A percentile compares a stretch with the other conserved stretches of the same genome.
Conservation (phyloP, 108 stramenopile genomes). For the Chaetoceros tenuissimus region DNA sequence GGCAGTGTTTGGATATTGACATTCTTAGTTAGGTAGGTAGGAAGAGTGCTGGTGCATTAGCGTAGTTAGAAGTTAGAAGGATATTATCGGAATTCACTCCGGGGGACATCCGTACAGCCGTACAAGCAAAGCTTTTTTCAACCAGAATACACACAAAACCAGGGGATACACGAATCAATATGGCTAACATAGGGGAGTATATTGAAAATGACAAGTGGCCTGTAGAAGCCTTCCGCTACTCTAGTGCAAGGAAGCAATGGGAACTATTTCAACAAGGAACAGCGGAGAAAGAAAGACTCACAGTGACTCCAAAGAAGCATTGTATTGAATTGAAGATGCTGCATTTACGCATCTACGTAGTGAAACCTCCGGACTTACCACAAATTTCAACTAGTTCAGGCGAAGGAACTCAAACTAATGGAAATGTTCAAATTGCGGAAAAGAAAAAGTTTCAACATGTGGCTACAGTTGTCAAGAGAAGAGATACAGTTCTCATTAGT, state of each 20-base stretch:
- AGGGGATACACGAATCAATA: no score
- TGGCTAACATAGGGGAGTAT: no score
- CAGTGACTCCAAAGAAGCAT: not conserved
- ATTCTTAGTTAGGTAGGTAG: no score
- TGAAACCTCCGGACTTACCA: not conserved
- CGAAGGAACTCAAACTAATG: no score
- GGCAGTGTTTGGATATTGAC: no score
- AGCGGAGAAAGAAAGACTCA: not conserved
- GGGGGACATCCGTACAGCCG: no score
- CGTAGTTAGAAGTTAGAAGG: no score
- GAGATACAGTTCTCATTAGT: conserved; percentile 2
- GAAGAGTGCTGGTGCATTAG: no score
- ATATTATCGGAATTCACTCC: no score
- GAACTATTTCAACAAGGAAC: not conserved
- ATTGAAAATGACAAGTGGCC: conserved; percentile 5
- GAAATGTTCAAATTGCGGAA: not conserved
- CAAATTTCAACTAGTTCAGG: no score
- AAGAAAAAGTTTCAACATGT: not conserved
- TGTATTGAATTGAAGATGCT: conserved; percentile 1
- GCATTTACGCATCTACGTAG: conserved; percentile 1
- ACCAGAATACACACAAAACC: no score
- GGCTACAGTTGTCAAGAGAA: conserved; percentile 1
- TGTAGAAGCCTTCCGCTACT: conserved; percentile 7
- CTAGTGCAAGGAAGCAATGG: conserved; percentile 3
- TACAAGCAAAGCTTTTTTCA: no score